A percentile compares a stretch with the other conserved stretches of the same genome.
Conservation (phyloP, 768 basidiomycete species). For the Lentinula detonsa region DNA sequence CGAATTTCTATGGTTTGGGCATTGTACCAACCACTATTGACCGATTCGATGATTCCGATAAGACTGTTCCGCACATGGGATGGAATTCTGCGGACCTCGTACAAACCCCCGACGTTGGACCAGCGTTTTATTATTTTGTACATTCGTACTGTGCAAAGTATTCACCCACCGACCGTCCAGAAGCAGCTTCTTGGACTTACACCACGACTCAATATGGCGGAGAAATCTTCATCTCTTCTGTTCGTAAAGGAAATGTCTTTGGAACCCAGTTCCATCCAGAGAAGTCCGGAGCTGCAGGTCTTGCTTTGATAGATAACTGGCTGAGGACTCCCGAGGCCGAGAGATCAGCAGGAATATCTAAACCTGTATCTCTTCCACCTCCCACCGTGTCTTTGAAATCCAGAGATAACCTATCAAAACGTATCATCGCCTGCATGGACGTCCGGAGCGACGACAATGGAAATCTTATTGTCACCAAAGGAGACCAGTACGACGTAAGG, state of each 20-base stretch:
- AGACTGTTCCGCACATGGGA: constrained; percentile 96
- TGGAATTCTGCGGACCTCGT: constrained; percentile 81
- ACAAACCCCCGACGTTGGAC: constrained; percentile 32
- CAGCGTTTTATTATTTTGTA: constrained; percentile 91
- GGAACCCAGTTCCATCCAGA: constrained; percentile 98
- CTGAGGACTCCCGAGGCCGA: constrained; percentile 47
- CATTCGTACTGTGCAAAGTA: constrained; percentile 91
- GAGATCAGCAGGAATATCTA: constrained; percentile 19
- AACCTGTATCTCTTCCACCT: constrained; percentile 23
- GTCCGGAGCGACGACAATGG: constrained; percentile 94
- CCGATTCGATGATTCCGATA: constrained; percentile 62
- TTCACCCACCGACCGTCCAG: constrained; percentile 45
- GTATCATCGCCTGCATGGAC: constrained; percentile 96
- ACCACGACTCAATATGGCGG: constrained; percentile 91
- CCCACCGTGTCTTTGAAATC: constrained; percentile 34
- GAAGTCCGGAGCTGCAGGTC: constrained; percentile 88
- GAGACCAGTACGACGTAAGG: constrained; percentile 97
- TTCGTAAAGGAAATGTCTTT: constrained; percentile 81
- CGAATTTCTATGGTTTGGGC: constrained; percentile 63
- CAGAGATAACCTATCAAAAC: constrained; percentile 76
- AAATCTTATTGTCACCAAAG: constrained; percentile 98
- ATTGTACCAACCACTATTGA: constrained; percentile 80
- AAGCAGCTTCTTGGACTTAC: constrained; percentile 71
- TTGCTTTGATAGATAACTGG: constrained; percentile 78
- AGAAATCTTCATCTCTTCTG: constrained; percentile 82